These are phyloP conservation scores for Capsicum rhomboideum DNA, from an alignment of 257 asterid genomes.

Conservation along the genomic window DNA sequence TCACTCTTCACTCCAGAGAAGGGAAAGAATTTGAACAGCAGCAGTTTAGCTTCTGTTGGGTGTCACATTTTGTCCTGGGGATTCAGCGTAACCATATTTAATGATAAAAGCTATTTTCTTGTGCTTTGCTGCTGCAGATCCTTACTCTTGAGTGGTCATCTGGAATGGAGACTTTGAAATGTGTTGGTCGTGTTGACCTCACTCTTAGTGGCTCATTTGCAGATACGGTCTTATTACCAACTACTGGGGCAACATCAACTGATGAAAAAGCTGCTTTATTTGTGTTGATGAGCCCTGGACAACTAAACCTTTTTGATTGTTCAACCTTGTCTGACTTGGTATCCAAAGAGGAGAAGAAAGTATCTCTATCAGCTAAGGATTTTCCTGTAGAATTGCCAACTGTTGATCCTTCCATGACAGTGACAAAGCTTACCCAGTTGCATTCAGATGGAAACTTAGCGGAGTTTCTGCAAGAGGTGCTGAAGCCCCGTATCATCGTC, in stretches of 20 bases:
- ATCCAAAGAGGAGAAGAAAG: slow-evolving; percentile 27
- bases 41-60: background rate
- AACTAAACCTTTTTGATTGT: slow-evolving; percentile 44
- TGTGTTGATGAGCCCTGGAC: slow-evolving; percentile 70
- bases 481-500: background rate
- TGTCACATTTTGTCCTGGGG: background rate
- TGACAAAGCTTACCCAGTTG: slow-evolving; percentile 38
- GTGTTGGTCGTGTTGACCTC: slow-evolving; percentile 63
- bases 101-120: background rate
- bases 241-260: slow-evolving; percentile 36
- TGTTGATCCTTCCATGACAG: slow-evolving; percentile 62
- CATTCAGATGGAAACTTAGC: slow-evolving; percentile 31
- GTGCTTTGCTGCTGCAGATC: slow-evolving; percentile 40
- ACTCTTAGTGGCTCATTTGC: slow-evolving; percentile 75
- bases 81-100: background rate
- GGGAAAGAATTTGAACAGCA: background rate
- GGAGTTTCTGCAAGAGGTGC: slow-evolving; percentile 45
- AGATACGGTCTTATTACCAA: slow-evolving; percentile 58
- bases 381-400: slow-evolving; percentile 61
- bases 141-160: slow-evolving; percentile 74
- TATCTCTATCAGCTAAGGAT: slow-evolving; percentile 32
- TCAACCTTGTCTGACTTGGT: slow-evolving; percentile 36
- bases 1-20: background rate
- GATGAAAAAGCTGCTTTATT: slow-evolving; percentile 42
- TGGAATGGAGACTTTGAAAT: slow-evolving; percentile 61